Evolutionary conservation across 2,329 filamentous ascomycete genomes (phyloP).

Genomic region (Biscogniauxia marginata): DNA sequence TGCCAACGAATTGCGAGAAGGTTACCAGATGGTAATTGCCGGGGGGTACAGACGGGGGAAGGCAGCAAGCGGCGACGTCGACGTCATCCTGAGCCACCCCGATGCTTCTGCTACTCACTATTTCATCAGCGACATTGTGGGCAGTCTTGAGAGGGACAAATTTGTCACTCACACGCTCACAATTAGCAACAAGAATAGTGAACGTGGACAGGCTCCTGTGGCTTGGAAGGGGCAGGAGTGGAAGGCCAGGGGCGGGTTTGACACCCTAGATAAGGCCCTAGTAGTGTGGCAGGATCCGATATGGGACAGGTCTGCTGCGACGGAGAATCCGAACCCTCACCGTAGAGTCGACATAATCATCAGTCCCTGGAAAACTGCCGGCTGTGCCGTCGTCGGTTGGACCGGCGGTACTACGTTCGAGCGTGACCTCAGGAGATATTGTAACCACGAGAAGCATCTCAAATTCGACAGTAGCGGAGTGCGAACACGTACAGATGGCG

Average conservation of each 20-base stretch:
- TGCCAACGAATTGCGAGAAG: slow-evolving; percentile 60
- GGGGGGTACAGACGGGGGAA: slow-evolving; percentile 84
- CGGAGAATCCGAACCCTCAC: slow-evolving; percentile 70
- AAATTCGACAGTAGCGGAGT: slow-evolving; percentile 94
- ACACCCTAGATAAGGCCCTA: slow-evolving; percentile 86
- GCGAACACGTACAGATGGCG: slow-evolving; percentile 62
- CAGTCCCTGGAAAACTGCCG: slow-evolving; percentile 81
- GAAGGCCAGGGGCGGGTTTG: slow-evolving; percentile 64
- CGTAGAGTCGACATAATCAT: slow-evolving; percentile 91
- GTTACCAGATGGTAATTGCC: slow-evolving; percentile 61
- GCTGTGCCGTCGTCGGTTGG: slow-evolving; percentile 88
- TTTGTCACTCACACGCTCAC: slow-evolving; percentile 82
- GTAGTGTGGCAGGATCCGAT: slow-evolving; percentile 83
- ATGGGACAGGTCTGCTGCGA: slow-evolving; percentile 39
- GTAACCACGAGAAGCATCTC: slow-evolving; percentile 67
- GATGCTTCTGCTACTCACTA: slow-evolving; percentile 65
- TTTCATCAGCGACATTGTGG: slow-evolving; percentile 72
- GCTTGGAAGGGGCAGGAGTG: slow-evolving; percentile 48
- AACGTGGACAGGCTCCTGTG: slow-evolving; percentile 65
- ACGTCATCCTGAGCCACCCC: slow-evolving; percentile 79
- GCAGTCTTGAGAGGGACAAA: slow-evolving; percentile 63
- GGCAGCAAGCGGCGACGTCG: slow-evolving; percentile 72
- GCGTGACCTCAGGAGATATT: slow-evolving; percentile 78
- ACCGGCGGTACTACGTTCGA: slow-evolving; percentile 86
- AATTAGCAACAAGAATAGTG: slow-evolving; percentile 66